A percentile compares a stretch with the other conserved stretches of the same genome.
Conservation (phyloP, 257 asterid genomes). For the Solanum virginianum region DNA sequence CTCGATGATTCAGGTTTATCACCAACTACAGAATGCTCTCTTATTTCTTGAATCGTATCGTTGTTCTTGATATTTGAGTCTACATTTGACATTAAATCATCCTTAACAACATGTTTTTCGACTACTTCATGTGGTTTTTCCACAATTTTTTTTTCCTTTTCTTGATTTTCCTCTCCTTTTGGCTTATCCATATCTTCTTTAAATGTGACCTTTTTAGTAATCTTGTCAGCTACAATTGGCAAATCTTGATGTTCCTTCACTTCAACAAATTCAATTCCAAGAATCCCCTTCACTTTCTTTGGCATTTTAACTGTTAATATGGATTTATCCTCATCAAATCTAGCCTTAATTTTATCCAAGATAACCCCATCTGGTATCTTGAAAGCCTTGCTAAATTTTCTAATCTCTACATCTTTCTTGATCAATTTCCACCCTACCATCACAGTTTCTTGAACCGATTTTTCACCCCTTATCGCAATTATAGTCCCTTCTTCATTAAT, state of each 20-base stretch:
- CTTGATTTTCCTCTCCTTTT: neutral
- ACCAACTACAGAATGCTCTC: neutral
- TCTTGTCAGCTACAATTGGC: slow-evolving; percentile 22
- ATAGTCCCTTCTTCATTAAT: slow-evolving; percentile 60
- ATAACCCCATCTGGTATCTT: slow-evolving; percentile 64
- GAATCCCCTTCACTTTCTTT: slow-evolving; percentile 50
- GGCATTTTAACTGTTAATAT: slow-evolving; percentile 56
- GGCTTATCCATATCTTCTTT: neutral
- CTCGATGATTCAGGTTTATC: neutral
- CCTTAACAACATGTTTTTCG: neutral
- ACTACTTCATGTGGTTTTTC: neutral
- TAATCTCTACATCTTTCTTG: slow-evolving; percentile 38
- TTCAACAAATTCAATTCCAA: slow-evolving; percentile 46
- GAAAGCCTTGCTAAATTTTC: slow-evolving; percentile 54
- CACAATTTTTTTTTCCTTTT: neutral
- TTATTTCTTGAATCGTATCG: neutral
- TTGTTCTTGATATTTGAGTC: neutral
- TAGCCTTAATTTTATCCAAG: slow-evolving; percentile 58
- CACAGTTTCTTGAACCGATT: slow-evolving; percentile 40
- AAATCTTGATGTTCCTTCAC: slow-evolving; percentile 34
- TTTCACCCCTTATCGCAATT: slow-evolving; percentile 50
- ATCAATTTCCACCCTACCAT: slow-evolving; percentile 45
- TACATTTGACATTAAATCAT: neutral
- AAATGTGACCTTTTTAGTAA: neutral
- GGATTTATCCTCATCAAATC: slow-evolving; percentile 43